Conservation (phyloP, 345 rosid genomes). For the Citrus australasica region DNA sequence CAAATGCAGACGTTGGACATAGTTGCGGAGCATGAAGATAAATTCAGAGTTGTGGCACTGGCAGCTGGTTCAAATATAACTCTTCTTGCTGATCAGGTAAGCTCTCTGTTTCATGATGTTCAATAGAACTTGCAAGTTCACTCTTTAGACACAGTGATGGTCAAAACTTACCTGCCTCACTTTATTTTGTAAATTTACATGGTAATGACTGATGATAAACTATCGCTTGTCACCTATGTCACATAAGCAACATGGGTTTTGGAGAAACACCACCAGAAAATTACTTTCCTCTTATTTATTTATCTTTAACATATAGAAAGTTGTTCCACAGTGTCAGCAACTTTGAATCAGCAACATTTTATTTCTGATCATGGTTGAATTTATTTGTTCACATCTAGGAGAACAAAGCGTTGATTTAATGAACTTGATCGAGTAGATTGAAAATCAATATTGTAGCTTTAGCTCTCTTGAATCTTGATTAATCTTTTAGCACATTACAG, state of each 20-base stretch:
- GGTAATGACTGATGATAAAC: neutral
- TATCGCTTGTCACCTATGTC: too few relatives aligned
- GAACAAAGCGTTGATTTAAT: neutral
- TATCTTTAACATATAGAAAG: neutral
- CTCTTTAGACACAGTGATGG: neutral
- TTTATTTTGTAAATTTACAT: constrained; percentile 7
- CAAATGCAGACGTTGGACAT: constrained; percentile 76
- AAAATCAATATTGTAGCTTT: neutral
- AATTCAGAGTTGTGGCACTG: constrained; percentile 83
- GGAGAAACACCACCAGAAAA: neutral
- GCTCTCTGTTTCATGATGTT: neutral
- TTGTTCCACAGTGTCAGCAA: neutral
- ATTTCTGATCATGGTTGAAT: neutral
- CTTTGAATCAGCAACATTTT: neutral
- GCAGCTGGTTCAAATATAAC: constrained; percentile 97
- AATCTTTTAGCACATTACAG: constrained; percentile 37
- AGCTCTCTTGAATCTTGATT: neutral
- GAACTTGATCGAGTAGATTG: neutral
- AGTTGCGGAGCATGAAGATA: constrained; percentile 85
- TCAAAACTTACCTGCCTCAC: neutral
- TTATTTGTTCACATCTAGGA: neutral
- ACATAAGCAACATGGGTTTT: neutral
- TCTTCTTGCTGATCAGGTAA: constrained; percentile 93
- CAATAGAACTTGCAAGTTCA: neutral
- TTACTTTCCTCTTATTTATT: neutral